These are phyloP conservation scores for Leptosphaerulina australis DNA, from an alignment of 2,329 filamentous ascomycete genomes.

Conservation along the genomic window DNA sequence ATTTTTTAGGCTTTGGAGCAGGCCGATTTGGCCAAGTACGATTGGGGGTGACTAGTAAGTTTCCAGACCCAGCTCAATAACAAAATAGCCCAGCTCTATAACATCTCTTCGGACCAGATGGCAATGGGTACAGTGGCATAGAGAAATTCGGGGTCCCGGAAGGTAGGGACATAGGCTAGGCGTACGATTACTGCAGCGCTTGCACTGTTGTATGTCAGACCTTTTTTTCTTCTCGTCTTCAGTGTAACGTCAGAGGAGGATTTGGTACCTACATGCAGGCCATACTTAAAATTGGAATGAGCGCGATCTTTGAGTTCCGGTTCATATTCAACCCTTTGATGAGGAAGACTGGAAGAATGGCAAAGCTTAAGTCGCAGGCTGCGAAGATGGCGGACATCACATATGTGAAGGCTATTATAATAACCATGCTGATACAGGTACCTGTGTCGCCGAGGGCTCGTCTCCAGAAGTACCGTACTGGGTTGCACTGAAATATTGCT, in stretches of 20 bases:
- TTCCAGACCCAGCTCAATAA: too few relatives aligned
- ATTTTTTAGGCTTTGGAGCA: too few relatives aligned
- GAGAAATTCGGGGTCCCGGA: constrained; percentile 22
- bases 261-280: constrained; percentile 12
- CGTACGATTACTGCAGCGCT: constrained; percentile 22
- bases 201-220: background rate
- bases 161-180: constrained; percentile 22
- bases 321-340: constrained; percentile 62
- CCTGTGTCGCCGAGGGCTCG: constrained; percentile 30
- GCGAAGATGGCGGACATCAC: constrained; percentile 19
- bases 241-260: too few relatives aligned
- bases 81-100: too few relatives aligned
- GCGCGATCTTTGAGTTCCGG: constrained; percentile 18
- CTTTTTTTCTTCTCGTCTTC: too few relatives aligned
- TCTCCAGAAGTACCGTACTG: constrained; percentile 57
- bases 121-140: constrained; percentile 23
- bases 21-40: too few relatives aligned
- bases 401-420: constrained; percentile 59
- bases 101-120: constrained; percentile 22
- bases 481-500: constrained; percentile 57
- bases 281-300: constrained; percentile 15
- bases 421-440: constrained; percentile 49
- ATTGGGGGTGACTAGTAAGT: too few relatives aligned
- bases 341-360: constrained; percentile 49
- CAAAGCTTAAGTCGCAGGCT: constrained; percentile 22